A percentile compares a stretch with the other conserved stretches of the same genome.
Conservation (phyloP, 2,329 filamentous ascomycete species). For the Neoascochyta sp. region DNA sequence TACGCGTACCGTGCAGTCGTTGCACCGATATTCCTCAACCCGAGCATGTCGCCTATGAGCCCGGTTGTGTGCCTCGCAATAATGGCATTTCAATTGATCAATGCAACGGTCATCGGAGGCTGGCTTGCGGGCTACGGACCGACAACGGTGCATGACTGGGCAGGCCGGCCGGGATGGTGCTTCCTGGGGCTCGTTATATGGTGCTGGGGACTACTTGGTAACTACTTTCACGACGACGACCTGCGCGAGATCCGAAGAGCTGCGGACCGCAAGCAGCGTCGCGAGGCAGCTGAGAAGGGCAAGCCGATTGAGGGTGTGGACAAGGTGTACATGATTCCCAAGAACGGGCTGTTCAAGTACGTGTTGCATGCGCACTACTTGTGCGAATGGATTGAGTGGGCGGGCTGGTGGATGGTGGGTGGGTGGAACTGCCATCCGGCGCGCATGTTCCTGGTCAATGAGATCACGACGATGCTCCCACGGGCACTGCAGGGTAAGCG, state of each 20-base stretch:
- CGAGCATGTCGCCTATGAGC: conserved; percentile 90
- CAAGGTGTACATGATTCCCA: conserved; percentile 84
- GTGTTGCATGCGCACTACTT: conserved; percentile 91
- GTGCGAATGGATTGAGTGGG: conserved; percentile 97
- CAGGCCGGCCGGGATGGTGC: conserved; percentile 44
- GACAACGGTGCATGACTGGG: conserved; percentile 55
- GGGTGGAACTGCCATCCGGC: conserved; percentile 67
- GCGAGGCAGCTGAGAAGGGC: conserved; percentile 44
- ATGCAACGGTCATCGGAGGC: conserved; percentile 71
- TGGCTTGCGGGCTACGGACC: conserved; percentile 82
- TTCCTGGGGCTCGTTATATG: conserved; percentile 70
- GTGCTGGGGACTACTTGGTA: conserved; percentile 69
- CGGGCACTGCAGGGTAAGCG: conserved; percentile 72
- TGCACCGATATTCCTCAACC: conserved; percentile 73
- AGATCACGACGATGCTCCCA: conserved; percentile 85
- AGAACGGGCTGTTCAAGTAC: conserved; percentile 75
- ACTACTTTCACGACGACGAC: conserved; percentile 87
- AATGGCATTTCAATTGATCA: conserved; percentile 71
- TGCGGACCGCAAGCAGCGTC: conserved; percentile 59
- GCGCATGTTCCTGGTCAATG: conserved; percentile 77
- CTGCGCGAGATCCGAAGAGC: conserved; percentile 79
- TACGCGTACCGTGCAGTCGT: conserved; percentile 87
- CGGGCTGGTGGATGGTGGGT: conserved; percentile 76
- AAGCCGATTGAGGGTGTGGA: conserved; percentile 55
- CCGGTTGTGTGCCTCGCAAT: conserved; percentile 62